Conservation (phyloP, 129 eudicot species). For the Chrysanthemum makinoi region DNA sequence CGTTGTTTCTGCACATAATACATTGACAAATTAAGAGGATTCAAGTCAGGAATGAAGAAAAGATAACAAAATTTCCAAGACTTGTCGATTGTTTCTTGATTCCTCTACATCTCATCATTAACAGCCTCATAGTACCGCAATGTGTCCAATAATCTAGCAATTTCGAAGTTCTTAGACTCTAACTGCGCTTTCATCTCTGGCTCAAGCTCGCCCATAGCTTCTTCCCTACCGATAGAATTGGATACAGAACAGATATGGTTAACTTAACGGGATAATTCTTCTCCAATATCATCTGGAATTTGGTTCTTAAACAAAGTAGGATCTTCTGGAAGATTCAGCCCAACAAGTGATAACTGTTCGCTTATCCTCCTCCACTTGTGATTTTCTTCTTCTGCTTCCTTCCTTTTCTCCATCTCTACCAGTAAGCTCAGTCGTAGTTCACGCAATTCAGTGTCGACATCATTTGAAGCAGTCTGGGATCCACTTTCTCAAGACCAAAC, state of each 20-base stretch:
- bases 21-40: neutral
- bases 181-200: constrained; percentile 71
- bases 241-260: constrained; percentile 68
- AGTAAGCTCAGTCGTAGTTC: too few species aligned
- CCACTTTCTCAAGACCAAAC: too few species aligned
- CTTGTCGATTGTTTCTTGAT: constrained; percentile 95
- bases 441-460: too few species aligned
- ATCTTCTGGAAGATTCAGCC: constrained; percentile 59
- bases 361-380: constrained; percentile 62
- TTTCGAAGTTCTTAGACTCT: constrained; percentile 73
- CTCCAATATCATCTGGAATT: constrained; percentile 42
- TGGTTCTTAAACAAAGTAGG: constrained; percentile 41
- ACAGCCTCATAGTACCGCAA: constrained; percentile 82
- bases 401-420: too few species aligned
- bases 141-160: constrained; percentile 78
- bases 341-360: constrained; percentile 58
- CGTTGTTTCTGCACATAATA: constrained; percentile 46
- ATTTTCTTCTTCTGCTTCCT: too few species aligned
- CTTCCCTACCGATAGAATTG: constrained; percentile 56
- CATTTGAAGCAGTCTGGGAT: too few species aligned
- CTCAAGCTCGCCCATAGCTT: constrained; percentile 78
- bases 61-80: neutral
- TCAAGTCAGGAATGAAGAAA: neutral
- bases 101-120: constrained; percentile 91
- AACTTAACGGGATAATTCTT: constrained; percentile 60